A percentile compares a stretch with the other conserved stretches of the same genome.
Conservation (phyloP, 139 green algal genomes). For the Chlamydomonas incerta region DNA sequence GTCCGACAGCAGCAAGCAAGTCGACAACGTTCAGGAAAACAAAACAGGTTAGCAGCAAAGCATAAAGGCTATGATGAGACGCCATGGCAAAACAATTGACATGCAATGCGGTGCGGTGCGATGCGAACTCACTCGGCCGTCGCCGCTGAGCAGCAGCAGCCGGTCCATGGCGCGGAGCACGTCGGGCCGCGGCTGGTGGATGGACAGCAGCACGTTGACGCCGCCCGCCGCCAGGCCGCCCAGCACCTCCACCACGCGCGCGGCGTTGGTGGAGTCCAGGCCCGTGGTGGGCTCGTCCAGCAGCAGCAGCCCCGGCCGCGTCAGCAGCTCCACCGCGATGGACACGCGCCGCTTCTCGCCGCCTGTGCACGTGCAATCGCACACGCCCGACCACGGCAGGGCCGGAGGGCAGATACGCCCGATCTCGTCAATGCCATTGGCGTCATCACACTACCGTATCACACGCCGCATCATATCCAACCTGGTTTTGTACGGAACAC, state of each 20-base stretch:
- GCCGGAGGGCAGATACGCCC: no score
- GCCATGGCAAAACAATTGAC: no score
- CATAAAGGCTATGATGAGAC: no score
- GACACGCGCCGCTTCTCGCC: conserved; percentile 74
- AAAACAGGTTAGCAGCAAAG: no score
- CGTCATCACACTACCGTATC: no score
- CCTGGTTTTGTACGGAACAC: no score
- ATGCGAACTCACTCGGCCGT: conserved; percentile 39
- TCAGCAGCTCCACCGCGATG: conserved; percentile 77
- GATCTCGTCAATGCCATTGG: no score
- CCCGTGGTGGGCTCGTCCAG: conserved; percentile 87
- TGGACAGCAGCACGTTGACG: conserved; percentile 70
- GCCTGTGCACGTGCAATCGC: conserved; percentile 42
- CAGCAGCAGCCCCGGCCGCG: conserved; percentile 73
- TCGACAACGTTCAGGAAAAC: no score
- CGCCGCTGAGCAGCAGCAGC: conserved; percentile 61
- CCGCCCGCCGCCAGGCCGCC: conserved; percentile 48
- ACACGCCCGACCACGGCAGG: no score
- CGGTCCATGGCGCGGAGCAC: conserved; percentile 70
- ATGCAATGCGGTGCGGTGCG: no score
- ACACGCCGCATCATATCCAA: no score
- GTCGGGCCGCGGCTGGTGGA: conserved; percentile 79
- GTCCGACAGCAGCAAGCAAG: no score
- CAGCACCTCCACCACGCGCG: conserved; percentile 76
- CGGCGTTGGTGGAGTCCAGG: conserved; percentile 70